phyloP scores from a whole-genome alignment of 2,329 filamentous ascomycete genomes.

The Cercospora janseana region DNA sequence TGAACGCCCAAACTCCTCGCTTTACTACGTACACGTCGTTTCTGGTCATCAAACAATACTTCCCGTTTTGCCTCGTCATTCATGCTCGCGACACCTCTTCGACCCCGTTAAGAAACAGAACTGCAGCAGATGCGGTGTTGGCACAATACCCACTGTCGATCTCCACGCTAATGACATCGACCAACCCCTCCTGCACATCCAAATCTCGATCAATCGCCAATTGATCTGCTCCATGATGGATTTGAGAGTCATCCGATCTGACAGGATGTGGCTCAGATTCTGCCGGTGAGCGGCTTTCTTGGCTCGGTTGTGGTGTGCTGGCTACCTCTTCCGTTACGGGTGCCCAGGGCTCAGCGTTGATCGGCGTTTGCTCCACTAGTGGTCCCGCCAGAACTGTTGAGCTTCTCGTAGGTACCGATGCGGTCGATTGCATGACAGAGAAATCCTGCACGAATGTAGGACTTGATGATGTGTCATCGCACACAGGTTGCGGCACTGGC shows the following conservation, averaged over 20 bases:
- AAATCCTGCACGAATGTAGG: not conserved
- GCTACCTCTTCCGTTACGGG: too few species aligned
- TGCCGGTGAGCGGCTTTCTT: too few species aligned
- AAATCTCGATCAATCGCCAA: conserved; percentile 4
- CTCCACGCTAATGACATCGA: not conserved
- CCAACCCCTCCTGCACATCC: not conserved
- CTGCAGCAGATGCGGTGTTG: not conserved
- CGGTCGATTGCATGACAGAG: not conserved
- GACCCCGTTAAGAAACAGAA: not conserved
- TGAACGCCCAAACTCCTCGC: conserved; percentile 17
- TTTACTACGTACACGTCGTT: conserved; percentile 17
- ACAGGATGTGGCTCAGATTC: too few species aligned
- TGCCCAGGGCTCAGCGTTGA: too few species aligned
- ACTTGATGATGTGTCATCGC: not conserved
- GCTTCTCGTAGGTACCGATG: not conserved
- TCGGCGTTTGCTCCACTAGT: too few species aligned
- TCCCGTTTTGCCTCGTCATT: not conserved
- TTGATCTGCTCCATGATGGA: too few species aligned
- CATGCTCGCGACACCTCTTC: not conserved
- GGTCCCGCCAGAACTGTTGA: too few species aligned
- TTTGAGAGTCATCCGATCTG: too few species aligned
- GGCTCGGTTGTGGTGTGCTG: too few species aligned
- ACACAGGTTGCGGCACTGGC: not conserved
- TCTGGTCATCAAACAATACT: not conserved
- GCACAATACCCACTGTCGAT: not conserved